Conservation (phyloP, 129 eudicot species). For the Tanacetum coccineum region DNA sequence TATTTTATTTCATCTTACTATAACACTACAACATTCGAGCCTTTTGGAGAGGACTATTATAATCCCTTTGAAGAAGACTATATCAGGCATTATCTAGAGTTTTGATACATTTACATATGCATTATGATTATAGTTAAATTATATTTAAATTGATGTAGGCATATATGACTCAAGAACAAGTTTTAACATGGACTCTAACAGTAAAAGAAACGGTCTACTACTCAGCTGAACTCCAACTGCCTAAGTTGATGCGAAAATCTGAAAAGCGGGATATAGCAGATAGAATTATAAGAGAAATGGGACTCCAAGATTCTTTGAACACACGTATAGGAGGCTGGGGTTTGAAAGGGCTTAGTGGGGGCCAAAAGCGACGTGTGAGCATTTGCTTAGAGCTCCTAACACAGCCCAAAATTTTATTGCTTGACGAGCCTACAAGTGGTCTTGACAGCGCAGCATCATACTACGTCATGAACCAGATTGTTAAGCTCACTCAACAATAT, state of each 20-base stretch:
- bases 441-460: slow-evolving; percentile 80
- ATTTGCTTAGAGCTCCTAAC: slow-evolving; percentile 64
- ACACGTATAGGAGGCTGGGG: slow-evolving; percentile 82
- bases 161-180: slow-evolving; percentile 71
- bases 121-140: not conserved
- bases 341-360: slow-evolving; percentile 62
- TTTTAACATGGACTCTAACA: slow-evolving; percentile 59
- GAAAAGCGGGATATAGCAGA: slow-evolving; percentile 70
- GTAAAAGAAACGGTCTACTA: slow-evolving; percentile 73
- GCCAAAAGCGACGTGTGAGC: slow-evolving; percentile 68
- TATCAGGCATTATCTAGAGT: not conserved
- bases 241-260: slow-evolving; percentile 45
- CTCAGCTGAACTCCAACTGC: slow-evolving; percentile 77
- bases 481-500: slow-evolving; percentile 42
- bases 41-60: no score
- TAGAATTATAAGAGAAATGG: slow-evolving; percentile 73
- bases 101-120: not conserved
- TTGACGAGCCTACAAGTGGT: slow-evolving; percentile 87
- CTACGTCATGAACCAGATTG: slow-evolving; percentile 58
- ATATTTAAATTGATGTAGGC: slow-evolving; percentile 34
- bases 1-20: no score
- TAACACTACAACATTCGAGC: no score
- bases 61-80: not conserved
- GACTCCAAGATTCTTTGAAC: slow-evolving; percentile 56
- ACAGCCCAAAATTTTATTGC: slow-evolving; percentile 59